These are phyloP conservation scores for Calonectria pauciramosa DNA, from an alignment of 2,329 filamentous ascomycete species.

Conservation along the genomic window DNA sequence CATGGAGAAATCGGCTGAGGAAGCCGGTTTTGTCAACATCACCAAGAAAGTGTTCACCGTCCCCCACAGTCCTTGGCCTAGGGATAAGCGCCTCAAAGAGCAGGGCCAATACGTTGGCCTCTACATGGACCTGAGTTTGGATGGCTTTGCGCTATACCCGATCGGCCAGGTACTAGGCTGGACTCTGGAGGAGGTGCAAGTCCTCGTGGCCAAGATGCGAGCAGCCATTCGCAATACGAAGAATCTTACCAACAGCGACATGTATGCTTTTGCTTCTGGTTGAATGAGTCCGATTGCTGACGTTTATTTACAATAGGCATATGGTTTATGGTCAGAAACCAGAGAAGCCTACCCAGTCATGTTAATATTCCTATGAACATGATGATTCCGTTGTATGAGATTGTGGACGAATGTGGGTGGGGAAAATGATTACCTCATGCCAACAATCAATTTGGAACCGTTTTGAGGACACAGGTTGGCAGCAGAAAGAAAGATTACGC, in stretches of 20 bases:
- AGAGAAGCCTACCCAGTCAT: background rate
- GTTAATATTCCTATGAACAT: background rate
- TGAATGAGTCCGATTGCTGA: background rate
- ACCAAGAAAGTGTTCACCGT: slow-evolving; percentile 19
- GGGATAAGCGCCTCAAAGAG: slow-evolving; percentile 27
- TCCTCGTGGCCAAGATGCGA: slow-evolving; percentile 25
- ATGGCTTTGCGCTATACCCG: slow-evolving; percentile 25
- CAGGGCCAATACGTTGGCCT: slow-evolving; percentile 29
- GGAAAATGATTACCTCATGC: background rate
- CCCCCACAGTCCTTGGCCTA: slow-evolving; percentile 30
- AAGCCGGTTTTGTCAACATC: slow-evolving; percentile 27
- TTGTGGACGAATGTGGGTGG: background rate
- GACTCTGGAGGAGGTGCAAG: slow-evolving; percentile 19
- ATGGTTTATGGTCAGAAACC: background rate
- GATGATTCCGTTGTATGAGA: background rate
- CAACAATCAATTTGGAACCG: background rate
- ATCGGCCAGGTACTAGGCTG: slow-evolving; percentile 24
- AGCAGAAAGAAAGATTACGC: background rate
- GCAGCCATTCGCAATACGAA: slow-evolving; percentile 5
- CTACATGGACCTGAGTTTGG: slow-evolving; percentile 27
- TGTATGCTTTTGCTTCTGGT: background rate
- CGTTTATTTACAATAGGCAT: background rate
- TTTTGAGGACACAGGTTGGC: background rate
- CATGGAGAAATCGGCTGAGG: slow-evolving; percentile 18
- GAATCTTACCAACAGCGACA: slow-evolving; percentile 9